Evolutionary conservation across 768 basidiomycete species (phyloP).

Genomic region (Infundibulicybe gibba): DNA sequence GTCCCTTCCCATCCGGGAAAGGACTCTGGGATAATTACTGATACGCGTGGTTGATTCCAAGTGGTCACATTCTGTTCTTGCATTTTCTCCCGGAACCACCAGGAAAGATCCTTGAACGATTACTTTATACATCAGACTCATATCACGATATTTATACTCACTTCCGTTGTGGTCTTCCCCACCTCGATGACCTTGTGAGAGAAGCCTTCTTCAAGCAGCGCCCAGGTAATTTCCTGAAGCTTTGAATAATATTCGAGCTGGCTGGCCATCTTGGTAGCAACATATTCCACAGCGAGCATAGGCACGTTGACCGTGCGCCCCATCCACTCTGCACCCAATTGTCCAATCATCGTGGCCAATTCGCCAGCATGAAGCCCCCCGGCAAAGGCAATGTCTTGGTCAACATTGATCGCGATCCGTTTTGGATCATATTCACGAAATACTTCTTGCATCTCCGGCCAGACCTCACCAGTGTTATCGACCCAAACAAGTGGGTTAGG

Average conservation of each 20-base stretch:
- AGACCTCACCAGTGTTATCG: slow-evolving; percentile 46
- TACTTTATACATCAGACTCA: no score
- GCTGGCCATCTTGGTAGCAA: slow-evolving; percentile 34
- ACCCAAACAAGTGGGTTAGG: slow-evolving; percentile 44
- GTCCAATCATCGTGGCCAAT: slow-evolving; percentile 27
- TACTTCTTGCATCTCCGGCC: slow-evolving; percentile 36
- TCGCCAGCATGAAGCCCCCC: slow-evolving; percentile 51
- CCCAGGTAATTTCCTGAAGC: slow-evolving; percentile 50
- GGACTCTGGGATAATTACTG: slow-evolving; percentile 35
- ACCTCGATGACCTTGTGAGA: slow-evolving; percentile 36
- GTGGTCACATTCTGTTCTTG: slow-evolving; percentile 40
- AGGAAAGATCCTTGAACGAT: slow-evolving; percentile 41
- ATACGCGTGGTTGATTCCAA: slow-evolving; percentile 53
- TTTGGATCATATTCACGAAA: slow-evolving; percentile 32
- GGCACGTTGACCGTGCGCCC: slow-evolving; percentile 33
- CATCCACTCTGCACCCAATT: slow-evolving; percentile 41
- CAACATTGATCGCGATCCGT: slow-evolving; percentile 43
- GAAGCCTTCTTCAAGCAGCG: slow-evolving; percentile 51
- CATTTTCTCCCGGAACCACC: slow-evolving; percentile 55
- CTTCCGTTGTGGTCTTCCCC: slow-evolving; percentile 42
- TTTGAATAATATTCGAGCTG: slow-evolving; percentile 42
- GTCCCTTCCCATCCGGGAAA: slow-evolving; percentile 40
- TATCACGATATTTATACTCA: slow-evolving; percentile 7
- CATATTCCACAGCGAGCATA: slow-evolving; percentile 45
- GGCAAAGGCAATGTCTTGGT: slow-evolving; percentile 41